Conservation (phyloP, 2,329 filamentous ascomycete species). For the Aspergillus sp. region DNA sequence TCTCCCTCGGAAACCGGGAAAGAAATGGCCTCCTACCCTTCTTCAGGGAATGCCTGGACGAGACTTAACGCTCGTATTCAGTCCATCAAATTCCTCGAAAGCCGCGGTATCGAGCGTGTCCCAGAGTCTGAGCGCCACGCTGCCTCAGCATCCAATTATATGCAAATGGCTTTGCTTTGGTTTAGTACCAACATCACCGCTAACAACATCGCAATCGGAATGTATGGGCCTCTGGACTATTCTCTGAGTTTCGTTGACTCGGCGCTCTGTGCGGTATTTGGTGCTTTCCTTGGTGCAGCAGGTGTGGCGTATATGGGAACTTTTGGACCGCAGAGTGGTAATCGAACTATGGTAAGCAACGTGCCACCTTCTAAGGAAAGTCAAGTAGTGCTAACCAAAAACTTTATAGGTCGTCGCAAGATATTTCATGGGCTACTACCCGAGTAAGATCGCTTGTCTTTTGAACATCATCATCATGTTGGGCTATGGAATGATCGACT, state of each 20-base stretch:
- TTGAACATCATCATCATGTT: conserved; percentile 39
- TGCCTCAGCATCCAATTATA: conserved; percentile 29
- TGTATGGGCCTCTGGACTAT: conserved; percentile 37
- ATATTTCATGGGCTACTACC: conserved; percentile 40
- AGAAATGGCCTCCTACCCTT: not conserved
- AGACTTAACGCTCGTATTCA: not conserved
- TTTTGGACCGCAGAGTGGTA: conserved; percentile 37
- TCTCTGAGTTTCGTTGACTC: conserved; percentile 37
- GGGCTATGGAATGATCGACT: conserved; percentile 39
- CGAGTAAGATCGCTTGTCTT: conserved; percentile 34
- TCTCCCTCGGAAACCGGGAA: not conserved
- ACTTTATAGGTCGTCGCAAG: conserved; percentile 28
- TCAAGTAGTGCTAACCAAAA: not conserved
- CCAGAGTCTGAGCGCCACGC: conserved; percentile 51
- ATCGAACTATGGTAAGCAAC: conserved; percentile 35
- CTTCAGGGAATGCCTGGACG: not conserved
- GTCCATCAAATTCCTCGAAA: conserved; percentile 37
- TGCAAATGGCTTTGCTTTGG: conserved; percentile 23
- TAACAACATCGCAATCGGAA: conserved; percentile 37
- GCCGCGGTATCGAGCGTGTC: conserved; percentile 59
- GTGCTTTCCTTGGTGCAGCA: conserved; percentile 28
- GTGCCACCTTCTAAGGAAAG: not conserved
- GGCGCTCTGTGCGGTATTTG: conserved; percentile 29
- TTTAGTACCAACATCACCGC: conserved; percentile 32
- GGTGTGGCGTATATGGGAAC: conserved; percentile 36